These are phyloP conservation scores for Linderina pennispora DNA, from an alignment of 192 early-diverging fungal genomes.

Conservation along the genomic window DNA sequence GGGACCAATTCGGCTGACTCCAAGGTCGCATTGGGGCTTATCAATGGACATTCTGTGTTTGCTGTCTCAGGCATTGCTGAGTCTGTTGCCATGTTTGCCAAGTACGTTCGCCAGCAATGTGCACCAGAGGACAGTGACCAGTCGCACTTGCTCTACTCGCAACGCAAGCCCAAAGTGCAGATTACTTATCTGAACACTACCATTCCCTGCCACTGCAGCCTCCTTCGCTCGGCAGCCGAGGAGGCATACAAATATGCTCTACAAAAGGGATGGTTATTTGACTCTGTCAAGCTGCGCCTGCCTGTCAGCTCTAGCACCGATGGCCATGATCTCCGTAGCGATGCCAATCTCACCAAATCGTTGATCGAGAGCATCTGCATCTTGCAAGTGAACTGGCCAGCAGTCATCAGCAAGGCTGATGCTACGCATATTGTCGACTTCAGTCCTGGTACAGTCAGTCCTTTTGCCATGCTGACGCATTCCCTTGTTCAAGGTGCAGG, in stretches of 20 bases:
- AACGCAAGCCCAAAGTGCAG: no score
- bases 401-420: constrained; percentile 42
- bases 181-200: no score
- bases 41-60: no score
- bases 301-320: constrained; percentile 72
- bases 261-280: constrained; percentile 50
- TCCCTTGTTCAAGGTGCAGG: constrained; percentile 83
- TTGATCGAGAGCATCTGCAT: constrained; percentile 60
- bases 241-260: constrained; percentile 59
- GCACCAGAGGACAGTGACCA: no score
- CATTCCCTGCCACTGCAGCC: constrained; percentile 75
- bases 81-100: no score
- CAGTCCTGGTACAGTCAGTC: constrained; percentile 71
- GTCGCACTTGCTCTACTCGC: no score
- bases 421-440: constrained; percentile 83
- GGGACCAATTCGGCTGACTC: no score
- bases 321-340: constrained; percentile 60
- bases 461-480: constrained; percentile 75
- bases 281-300: constrained; percentile 56
- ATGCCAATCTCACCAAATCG: constrained; percentile 50
- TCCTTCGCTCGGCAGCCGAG: constrained; percentile 55
- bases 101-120: no score
- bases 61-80: no score
- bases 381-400: constrained; percentile 53
- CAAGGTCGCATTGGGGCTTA: no score